Conservation (phyloP, 306 rosid genomes). For the Cucurbita moschata region DNA sequence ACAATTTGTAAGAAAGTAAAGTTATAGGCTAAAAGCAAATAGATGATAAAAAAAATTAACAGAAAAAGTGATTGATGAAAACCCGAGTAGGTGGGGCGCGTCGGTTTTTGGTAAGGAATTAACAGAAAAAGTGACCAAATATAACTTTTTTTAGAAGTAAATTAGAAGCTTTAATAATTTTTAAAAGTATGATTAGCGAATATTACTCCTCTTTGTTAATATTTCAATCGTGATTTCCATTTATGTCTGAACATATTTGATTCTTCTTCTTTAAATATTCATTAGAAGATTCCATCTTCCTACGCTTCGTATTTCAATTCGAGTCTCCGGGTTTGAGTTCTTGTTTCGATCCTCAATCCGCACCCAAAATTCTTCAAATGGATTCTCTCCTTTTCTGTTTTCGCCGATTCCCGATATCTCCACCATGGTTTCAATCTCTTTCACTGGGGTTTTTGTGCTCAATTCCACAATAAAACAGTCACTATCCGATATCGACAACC, state of each 20-base stretch:
- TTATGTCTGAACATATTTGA: not conserved
- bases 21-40: no score
- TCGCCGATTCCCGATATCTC: not conserved
- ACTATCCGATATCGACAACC: slow-evolving; percentile 1
- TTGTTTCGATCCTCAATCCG: not conserved
- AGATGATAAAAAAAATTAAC: no score
- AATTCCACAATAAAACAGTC: slow-evolving; percentile 3
- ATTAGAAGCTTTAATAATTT: no score
- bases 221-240: not conserved
- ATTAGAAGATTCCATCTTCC: slow-evolving; percentile 6
- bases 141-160: no score
- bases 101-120: no score
- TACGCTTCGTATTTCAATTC: not conserved
- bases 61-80: no score
- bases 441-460: slow-evolving; percentile 1
- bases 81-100: no score
- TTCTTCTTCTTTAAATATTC: not conserved
- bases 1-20: no score
- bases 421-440: not conserved
- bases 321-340: not conserved
- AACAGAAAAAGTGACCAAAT: no score
- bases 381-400: slow-evolving; percentile 2
- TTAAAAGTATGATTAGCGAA: no score
- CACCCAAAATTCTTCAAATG: slow-evolving; percentile 1
- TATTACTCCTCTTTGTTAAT: not conserved